Evolutionary conservation across 148 eudicot genomes (phyloP), one percentile per base, ranked within the genome.

Genomic region (Oxyria digyna): DNA sequence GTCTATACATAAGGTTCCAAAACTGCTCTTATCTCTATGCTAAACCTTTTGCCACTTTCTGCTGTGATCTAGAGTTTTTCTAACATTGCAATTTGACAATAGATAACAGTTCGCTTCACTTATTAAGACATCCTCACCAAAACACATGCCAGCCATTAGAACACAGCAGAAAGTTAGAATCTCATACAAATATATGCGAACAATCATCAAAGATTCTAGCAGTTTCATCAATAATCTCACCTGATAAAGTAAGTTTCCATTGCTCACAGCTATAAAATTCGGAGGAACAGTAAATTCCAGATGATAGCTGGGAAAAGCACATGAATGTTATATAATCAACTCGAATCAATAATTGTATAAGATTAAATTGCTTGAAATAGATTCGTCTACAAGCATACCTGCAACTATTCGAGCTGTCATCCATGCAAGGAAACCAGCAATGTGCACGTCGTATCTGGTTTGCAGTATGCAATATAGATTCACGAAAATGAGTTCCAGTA

Each of bases 401-500:
- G 91, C 99, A 95, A 69, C 85, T 80, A 76, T 95, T 97, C 71
- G 82, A 81, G 77, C 75, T 77, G 54, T 91, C 93, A 70, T 95
- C 99, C 87, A 95, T 83, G 77, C 97, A 91, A 64, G 99, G 99
- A 76, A 95, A 95, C 99, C 99, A 95, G 81, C 99, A 91, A 72
- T 92, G 87, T 66, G 99, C 93, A 73, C 99, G 97, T 48, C 99
- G 78, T 71, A 91, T 85, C 87, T 95, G 99, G 78, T 79, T 95
- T 80, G 91, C 81, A 13, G 99, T 95, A 79, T 91, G 88, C 46
- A 95, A 71, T 75, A 91, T 82, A 73, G 87, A 63, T 66, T 73
- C 86, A 73, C 81, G 78, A 75, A 91, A 88, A 81, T 91, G 96
- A 75, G 91, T 82, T 78, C 99, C 99, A n/a, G 96, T 88, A 71